Evolutionary conservation across 164 flowering plant genomes (phyloP).

Genomic region (Annona squamosa): DNA sequence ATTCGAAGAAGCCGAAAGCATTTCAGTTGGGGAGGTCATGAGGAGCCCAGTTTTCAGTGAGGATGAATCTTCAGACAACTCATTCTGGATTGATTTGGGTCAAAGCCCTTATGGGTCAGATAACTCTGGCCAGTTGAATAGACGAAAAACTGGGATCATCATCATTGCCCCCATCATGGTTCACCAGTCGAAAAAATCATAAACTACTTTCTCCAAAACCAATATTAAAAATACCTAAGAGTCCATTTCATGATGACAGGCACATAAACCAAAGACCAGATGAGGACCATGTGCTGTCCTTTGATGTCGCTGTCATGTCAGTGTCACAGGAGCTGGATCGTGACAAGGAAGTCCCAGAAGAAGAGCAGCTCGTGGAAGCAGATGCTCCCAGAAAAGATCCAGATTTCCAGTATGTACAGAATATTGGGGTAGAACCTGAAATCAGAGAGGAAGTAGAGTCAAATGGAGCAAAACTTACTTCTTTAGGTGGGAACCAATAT

Average conservation of each 20-base stretch:
- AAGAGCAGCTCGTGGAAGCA: slow-evolving; percentile 24
- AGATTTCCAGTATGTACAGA: slow-evolving; percentile 19
- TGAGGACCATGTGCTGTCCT: slow-evolving; percentile 41
- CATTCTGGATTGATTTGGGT: slow-evolving; percentile 64
- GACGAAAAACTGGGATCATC: slow-evolving; percentile 29
- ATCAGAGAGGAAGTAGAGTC: slow-evolving; percentile 14
- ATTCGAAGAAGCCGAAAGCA: slow-evolving; percentile 59
- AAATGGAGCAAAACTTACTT: slow-evolving; percentile 10
- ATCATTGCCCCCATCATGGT: slow-evolving; percentile 53
- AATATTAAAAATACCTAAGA: slow-evolving; percentile 22
- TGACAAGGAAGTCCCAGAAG: slow-evolving; percentile 44
- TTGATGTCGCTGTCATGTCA: slow-evolving; percentile 52
- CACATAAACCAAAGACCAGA: slow-evolving; percentile 15
- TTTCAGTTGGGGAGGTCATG: slow-evolving; percentile 65
- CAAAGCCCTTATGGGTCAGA: slow-evolving; percentile 59
- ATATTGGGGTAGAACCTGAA: slow-evolving; percentile 35
- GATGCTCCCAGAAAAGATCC: slow-evolving; percentile 13
- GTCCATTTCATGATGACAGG: slow-evolving; percentile 41
- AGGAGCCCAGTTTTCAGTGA: slow-evolving; percentile 66
- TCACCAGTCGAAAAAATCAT: slow-evolving; percentile 33
- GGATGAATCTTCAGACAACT: slow-evolving; percentile 58
- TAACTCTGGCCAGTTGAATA: slow-evolving; percentile 30
- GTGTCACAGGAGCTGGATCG: slow-evolving; percentile 46
- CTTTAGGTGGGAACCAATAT: slow-evolving; percentile 4
- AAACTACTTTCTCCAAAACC: slow-evolving; percentile 36